Base-by-base conservation (phyloP, 2,329 filamentous ascomycete species). In the Hymenoscyphus salicellus region DNA sequence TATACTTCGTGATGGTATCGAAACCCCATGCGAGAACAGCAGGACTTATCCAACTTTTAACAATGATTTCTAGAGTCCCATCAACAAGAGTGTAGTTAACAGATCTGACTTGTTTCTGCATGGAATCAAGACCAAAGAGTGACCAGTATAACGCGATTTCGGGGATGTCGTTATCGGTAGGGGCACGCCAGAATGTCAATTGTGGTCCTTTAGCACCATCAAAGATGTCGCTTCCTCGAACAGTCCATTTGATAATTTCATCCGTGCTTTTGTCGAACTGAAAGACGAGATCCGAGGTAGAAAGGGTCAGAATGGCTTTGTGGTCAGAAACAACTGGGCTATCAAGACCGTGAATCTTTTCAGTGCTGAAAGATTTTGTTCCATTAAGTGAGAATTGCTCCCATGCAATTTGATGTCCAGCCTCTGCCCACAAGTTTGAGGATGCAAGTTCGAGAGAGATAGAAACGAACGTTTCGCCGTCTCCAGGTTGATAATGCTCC, bases 401-500 rank as follows among this genome's bases (percentile, higher is more conserved):
- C 81, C 83, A 86, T 3, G 84, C 83, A 28, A 87, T 75, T 66
- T 85, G 84, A 65, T 87, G 83, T 0, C 82, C 80, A 1, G 77
- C 71, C 0, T 81, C 71, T 36, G 83, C 81, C 86, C 86, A 89
- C 0, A 75, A 78, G 69, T 61, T 78, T 69, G 64, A 78, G 78
- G 32, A 82, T 77, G 4, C 73, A 52, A 62, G 61, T n/a, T 58
- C 55, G 16, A 62, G 28, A 14, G 52, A 62, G 36, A 62, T 52
- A 30, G 55, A 30, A 23, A 62, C 4, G 23, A 49, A 58, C 6
- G 23, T 26, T 58, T 62, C 61, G 32, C 61, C 55, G 33, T 10
- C 28, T 16, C 26, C 55, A 33, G 71, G 63, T 86, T 76, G 1
- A 76, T 77, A 33, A 85, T 70, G 1, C 78, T 80, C 41, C 80